Evolutionary conservation across 495 filamentous ascomycete genomes (phyloP), one percentile per base, ranked within the genome.

Genomic region (Aspergillus bertholletiae): DNA sequence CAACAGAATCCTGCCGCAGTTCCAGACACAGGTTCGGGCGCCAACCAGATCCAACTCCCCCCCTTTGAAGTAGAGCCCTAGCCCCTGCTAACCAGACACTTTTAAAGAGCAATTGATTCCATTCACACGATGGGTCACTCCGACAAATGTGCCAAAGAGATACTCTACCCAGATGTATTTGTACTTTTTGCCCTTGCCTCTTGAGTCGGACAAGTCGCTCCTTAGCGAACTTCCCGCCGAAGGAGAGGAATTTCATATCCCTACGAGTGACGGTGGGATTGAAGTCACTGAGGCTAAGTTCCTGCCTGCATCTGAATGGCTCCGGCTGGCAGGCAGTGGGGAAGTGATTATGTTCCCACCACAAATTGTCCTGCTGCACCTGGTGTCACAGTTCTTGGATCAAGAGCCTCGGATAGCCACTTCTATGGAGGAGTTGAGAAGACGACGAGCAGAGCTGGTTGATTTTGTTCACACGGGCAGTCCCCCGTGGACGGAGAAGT

Each of bases 121-220:
- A 0, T 96, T 96, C 66, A 96, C 90, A 0, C 84, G 86, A 47
- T 97, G 94, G 94, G 79, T 97, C 37, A 97, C 94, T 2, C 94
- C 94, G 0, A 70, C 74, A 3, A 78, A 80, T 56, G 70, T 86
- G 2, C 80, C 84, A 1, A 87, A 84, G 62, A 80, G 94, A 18
- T 98, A 90, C 65, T 87, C 87, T 1, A 96, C 92, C 7, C 91
- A 96, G 65, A 96, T 98, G 92, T 98, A 97, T 65, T 63, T 98
- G 7, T 94, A 96, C 68, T 88, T 96, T 72, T 78, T 96, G n/a
- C 92, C 94, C 0, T 72, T 92, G 0, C 72, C 75, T 4, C 59
- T 76, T 1, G 71, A 77, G 12, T 67, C 71, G 20, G 61, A 72
- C 51, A 68, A 72, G 22, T 47, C 59, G 1, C 37, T 71, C 9